Conservation (phyloP, 2,329 filamentous ascomycete genomes). For the Sclerotinia minor region DNA sequence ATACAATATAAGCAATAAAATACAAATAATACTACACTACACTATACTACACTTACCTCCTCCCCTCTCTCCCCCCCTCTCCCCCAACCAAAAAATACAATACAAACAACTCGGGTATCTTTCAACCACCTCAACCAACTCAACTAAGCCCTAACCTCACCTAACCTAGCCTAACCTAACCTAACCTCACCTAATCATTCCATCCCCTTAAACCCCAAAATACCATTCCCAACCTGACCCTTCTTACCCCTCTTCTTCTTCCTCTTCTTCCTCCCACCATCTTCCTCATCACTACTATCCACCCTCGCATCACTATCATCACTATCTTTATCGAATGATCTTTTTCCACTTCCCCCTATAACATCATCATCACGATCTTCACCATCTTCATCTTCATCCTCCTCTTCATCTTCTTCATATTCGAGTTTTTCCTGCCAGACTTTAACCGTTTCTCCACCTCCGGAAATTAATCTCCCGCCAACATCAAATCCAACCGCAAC, state of each 20-base stretch:
- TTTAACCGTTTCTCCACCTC: constrained; percentile 82
- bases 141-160: neutral
- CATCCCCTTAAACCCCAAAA: constrained; percentile 40
- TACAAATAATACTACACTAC: no score
- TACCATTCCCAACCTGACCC: constrained; percentile 39
- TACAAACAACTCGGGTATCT: constrained; percentile 13
- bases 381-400: constrained; percentile 47
- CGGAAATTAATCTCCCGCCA: constrained; percentile 82
- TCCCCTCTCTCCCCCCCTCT: no score
- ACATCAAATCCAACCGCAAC: constrained; percentile 81
- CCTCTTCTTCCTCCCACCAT: constrained; percentile 34
- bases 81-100: no score
- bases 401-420: constrained; percentile 49
- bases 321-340: constrained; percentile 32
- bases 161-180: constrained; percentile 26
- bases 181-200: constrained; percentile 31
- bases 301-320: constrained; percentile 45
- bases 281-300: constrained; percentile 46
- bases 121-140: neutral
- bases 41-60: no score
- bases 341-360: constrained; percentile 41
- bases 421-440: constrained; percentile 79
- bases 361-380: constrained; percentile 45
- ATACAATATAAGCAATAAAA: no score
- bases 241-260: constrained; percentile 41